Percentiles rank a stretch among this genome's conserved stretches.
phyloP scores from a whole-genome alignment of 768 basidiomycete genomes.

The Infundibulicybe gibba region DNA sequence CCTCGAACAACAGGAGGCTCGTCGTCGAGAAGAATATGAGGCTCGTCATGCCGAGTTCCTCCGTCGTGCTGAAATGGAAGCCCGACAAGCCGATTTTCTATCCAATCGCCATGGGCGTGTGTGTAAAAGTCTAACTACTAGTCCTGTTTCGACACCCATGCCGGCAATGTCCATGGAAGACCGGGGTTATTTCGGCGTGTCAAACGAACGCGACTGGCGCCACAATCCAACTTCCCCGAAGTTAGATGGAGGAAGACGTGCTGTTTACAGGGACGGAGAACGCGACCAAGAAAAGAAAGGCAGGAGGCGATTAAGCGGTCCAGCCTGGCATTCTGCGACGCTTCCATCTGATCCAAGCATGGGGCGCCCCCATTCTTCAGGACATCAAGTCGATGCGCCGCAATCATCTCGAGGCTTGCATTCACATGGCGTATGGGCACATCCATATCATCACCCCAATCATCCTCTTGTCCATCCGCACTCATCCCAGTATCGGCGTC shows the following conservation, averaged over 20 bases:
- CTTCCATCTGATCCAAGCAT: constrained; percentile 23
- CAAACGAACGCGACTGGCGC: constrained; percentile 31
- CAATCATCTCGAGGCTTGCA: constrained; percentile 20
- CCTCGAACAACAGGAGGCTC: constrained; percentile 83
- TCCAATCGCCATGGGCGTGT: constrained; percentile 21
- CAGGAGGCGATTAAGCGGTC: constrained; percentile 50
- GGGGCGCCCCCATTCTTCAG: constrained; percentile 36
- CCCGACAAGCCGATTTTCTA: constrained; percentile 36
- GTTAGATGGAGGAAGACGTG: constrained; percentile 4
- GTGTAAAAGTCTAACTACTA: constrained; percentile 68
- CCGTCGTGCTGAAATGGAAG: constrained; percentile 71
- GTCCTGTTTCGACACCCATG: constrained; percentile 46
- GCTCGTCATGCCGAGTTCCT: constrained; percentile 65
- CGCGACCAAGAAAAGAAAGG: constrained; percentile 18
- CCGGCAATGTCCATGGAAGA: constrained; percentile 30
- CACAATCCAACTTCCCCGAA: constrained; percentile 2
- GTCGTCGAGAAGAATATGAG: constrained; percentile 85
- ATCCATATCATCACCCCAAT: constrained; percentile 41
- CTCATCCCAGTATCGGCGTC: constrained; percentile 21
- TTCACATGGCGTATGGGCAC: constrained; percentile 26
- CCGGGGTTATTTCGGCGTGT: constrained; percentile 34
- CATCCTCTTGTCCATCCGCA: constrained; percentile 23
- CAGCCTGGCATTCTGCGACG: constrained; percentile 51
- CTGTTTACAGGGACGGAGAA: constrained; percentile 13
- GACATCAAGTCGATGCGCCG: constrained; percentile 35